Percentiles rank a stretch among this genome's conserved stretches.
Conservation (phyloP, 129 eudicot species). For the Helichrysum umbraculigerum region DNA sequence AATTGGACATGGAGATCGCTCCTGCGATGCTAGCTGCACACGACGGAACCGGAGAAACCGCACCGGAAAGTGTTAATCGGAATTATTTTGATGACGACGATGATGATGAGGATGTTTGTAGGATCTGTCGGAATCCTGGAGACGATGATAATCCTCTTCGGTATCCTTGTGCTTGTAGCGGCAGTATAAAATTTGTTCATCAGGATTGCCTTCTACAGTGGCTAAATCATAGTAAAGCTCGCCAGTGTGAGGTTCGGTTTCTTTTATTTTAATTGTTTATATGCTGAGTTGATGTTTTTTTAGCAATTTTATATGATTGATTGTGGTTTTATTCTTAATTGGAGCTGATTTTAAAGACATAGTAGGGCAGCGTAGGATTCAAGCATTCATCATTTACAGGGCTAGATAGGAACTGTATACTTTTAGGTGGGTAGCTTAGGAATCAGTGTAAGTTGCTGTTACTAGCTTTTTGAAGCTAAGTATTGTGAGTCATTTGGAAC, state of each 20-base stretch:
- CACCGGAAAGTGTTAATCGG: not conserved
- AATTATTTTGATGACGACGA: constrained; percentile 48
- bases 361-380: not conserved
- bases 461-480: not conserved
- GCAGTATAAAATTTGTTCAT: constrained; percentile 84
- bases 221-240: constrained; percentile 82
- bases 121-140: constrained; percentile 85
- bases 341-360: not conserved
- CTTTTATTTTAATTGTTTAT: not conserved
- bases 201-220: constrained; percentile 92
- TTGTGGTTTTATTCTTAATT: not conserved
- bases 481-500: not conserved
- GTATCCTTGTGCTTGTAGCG: constrained; percentile 87
- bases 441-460: not conserved
- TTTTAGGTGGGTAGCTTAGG: not conserved
- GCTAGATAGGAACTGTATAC: not conserved
- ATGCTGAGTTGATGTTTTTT: not conserved
- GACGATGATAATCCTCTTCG: constrained; percentile 76
- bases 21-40: constrained; percentile 41
- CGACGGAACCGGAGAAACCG: constrained; percentile 23
- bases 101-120: constrained; percentile 79
- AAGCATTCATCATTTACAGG: not conserved
- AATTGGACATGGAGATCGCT: constrained; percentile 48
- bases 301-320: not conserved
- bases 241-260: constrained; percentile 68